Evolutionary conservation across 345 rosid species (phyloP).

Genomic region (Hevea brasiliensis): DNA sequence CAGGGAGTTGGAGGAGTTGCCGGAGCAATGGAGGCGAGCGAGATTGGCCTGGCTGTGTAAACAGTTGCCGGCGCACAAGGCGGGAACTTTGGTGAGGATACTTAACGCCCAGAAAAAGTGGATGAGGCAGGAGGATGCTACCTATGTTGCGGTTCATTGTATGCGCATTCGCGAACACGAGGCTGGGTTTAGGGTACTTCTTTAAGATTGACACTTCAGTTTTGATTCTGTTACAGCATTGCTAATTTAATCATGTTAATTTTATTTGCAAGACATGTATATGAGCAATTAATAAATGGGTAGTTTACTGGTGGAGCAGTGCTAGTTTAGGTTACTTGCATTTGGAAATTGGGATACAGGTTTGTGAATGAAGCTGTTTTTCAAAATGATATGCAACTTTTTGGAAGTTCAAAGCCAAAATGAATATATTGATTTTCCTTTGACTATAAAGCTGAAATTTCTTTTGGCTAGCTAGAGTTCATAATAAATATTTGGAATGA

Average conservation of each 20-base stretch:
- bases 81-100: slow-evolving; percentile 63
- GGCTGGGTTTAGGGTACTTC: slow-evolving; percentile 62
- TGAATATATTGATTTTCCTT: background rate
- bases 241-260: background rate
- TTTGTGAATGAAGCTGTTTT: background rate
- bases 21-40: slow-evolving; percentile 84
- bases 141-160: slow-evolving; percentile 68
- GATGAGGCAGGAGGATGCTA: slow-evolving; percentile 82
- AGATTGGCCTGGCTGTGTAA: slow-evolving; percentile 93
- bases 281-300: background rate
- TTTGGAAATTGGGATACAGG: background rate
- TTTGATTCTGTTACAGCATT: background rate
- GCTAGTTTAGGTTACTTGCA: background rate
- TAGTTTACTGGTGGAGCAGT: background rate
- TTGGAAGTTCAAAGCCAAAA: background rate
- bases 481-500: background rate
- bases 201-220: background rate
- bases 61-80: slow-evolving; percentile 70
- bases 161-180: slow-evolving; percentile 82
- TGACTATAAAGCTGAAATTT: background rate
- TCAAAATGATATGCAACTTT: background rate
- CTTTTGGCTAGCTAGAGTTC: background rate
- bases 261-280: background rate
- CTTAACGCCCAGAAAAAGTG: slow-evolving; percentile 83
- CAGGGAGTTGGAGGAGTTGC: slow-evolving; percentile 64